A percentile compares a stretch with the other conserved stretches of the same genome.
Evolutionary conservation across 495 filamentous ascomycete species (phyloP).

Genomic region (Aspergillus steynii): DNA sequence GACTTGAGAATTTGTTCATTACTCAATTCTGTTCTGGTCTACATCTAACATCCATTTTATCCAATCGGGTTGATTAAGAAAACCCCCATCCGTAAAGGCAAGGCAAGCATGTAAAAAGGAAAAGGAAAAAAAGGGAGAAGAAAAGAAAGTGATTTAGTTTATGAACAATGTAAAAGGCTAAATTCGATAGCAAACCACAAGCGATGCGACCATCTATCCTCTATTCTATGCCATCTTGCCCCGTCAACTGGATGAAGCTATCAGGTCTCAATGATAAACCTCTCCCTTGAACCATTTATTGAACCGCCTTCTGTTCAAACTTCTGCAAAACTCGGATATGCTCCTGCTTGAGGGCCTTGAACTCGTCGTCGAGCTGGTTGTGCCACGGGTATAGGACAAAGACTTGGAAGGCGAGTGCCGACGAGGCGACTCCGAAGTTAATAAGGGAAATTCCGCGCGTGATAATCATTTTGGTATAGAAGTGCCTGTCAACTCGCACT

Average conservation of each 20-base stretch:
- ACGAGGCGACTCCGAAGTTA: conserved; percentile 61
- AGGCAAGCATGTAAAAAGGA: too few relatives aligned
- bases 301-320: not conserved
- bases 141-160: too few relatives aligned
- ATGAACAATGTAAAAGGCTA: not conserved
- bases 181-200: not conserved
- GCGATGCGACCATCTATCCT: not conserved
- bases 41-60: too few relatives aligned
- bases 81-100: too few relatives aligned
- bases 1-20: too few relatives aligned
- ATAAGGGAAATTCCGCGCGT: conserved; percentile 60
- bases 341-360: conserved; percentile 56
- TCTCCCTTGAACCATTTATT: not conserved
- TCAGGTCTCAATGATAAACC: not conserved
- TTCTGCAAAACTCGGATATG: conserved; percentile 39
- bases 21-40: too few relatives aligned
- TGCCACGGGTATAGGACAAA: conserved; percentile 69
- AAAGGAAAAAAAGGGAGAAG: too few relatives aligned
- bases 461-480: conserved; percentile 44
- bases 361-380: conserved; percentile 59
- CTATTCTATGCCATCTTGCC: not conserved
- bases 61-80: too few relatives aligned
- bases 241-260: not conserved
- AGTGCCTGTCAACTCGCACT: not conserved
- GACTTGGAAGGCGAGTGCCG: conserved; percentile 64